Conservation (phyloP, 2,329 filamentous ascomycete species). For the Rhynchosporium agropyri region DNA sequence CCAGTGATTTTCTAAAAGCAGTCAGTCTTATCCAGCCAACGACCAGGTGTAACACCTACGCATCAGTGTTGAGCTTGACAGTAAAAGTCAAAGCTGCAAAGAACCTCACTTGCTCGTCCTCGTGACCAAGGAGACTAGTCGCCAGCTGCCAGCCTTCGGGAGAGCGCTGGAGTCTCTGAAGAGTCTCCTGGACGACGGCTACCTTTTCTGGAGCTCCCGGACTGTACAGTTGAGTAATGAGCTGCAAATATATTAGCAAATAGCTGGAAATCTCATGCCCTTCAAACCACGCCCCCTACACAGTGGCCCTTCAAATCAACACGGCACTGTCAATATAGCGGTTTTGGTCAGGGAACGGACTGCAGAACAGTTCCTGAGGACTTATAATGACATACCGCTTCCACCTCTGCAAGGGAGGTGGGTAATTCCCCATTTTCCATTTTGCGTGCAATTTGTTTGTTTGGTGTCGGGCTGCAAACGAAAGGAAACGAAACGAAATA, state of each 20-base stretch:
- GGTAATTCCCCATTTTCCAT: conserved; percentile 32
- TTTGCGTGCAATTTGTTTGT: conserved; percentile 22
- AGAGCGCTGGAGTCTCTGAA: conserved; percentile 79
- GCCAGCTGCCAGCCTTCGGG: conserved; percentile 84
- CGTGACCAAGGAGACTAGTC: conserved; percentile 69
- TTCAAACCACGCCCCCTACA: background rate
- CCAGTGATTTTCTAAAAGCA: conserved; percentile 50
- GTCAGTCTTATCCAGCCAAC: conserved; percentile 18
- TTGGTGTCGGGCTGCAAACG: conserved; percentile 15
- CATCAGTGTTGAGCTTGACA: conserved; percentile 92
- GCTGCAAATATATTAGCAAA: conserved; percentile 35
- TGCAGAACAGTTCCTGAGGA: background rate
- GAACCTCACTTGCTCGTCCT: conserved; percentile 79
- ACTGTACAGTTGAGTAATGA: conserved; percentile 55
- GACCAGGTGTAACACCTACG: conserved; percentile 50
- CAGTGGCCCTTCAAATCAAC: background rate
- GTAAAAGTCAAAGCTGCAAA: conserved; percentile 92
- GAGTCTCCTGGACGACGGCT: conserved; percentile 66
- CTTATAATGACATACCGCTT: conserved; percentile 34
- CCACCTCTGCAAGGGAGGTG: conserved; percentile 40
- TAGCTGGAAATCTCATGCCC: background rate
- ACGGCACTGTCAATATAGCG: background rate
- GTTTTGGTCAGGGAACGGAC: background rate
- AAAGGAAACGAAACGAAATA: conserved; percentile 16
- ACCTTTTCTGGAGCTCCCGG: conserved; percentile 48